These are phyloP conservation scores for Penicillium fimorum DNA, from an alignment of 495 filamentous ascomycete genomes.

Conservation along the genomic window DNA sequence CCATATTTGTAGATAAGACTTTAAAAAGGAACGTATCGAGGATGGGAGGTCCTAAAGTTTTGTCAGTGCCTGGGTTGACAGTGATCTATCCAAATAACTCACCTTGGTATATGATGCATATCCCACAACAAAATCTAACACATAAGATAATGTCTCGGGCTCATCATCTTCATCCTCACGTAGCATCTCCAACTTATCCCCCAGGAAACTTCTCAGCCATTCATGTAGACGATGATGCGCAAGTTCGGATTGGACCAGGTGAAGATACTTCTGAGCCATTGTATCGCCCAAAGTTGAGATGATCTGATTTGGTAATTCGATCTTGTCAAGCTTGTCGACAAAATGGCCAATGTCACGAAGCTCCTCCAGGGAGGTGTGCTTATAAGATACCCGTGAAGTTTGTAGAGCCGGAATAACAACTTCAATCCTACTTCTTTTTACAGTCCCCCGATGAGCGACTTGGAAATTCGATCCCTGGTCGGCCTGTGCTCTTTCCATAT, in stretches of 20 bases:
- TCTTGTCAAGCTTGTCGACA: conserved; percentile 70
- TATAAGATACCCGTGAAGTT: conserved; percentile 61
- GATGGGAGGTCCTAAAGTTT: conserved; percentile 56
- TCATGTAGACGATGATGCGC: conserved; percentile 58
- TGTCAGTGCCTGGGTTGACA: conserved; percentile 15
- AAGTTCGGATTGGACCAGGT: conserved; percentile 59
- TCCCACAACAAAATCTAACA: conserved; percentile 56
- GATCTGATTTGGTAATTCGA: conserved; percentile 79
- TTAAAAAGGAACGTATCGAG: conserved; percentile 61
- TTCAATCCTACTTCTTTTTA: conserved; percentile 47
- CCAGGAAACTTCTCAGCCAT: conserved; percentile 62
- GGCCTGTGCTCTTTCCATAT: conserved; percentile 35
- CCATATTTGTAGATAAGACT: conserved; percentile 63
- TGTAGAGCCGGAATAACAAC: conserved; percentile 65
- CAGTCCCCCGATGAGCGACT: conserved; percentile 43
- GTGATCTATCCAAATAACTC: conserved; percentile 10
- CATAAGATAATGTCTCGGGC: conserved; percentile 42
- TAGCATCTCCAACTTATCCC: conserved; percentile 55
- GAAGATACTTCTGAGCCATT: conserved; percentile 73
- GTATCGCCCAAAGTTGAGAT: conserved; percentile 73
- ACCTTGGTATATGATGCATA: conserved; percentile 69
- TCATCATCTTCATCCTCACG: conserved; percentile 49
- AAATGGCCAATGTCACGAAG: conserved; percentile 71
- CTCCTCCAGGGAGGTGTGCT: conserved; percentile 65
- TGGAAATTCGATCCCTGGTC: conserved; percentile 39